Conservation (phyloP, 2,329 filamentous ascomycete genomes). For the Phaeophleospora eucalypticola region DNA sequence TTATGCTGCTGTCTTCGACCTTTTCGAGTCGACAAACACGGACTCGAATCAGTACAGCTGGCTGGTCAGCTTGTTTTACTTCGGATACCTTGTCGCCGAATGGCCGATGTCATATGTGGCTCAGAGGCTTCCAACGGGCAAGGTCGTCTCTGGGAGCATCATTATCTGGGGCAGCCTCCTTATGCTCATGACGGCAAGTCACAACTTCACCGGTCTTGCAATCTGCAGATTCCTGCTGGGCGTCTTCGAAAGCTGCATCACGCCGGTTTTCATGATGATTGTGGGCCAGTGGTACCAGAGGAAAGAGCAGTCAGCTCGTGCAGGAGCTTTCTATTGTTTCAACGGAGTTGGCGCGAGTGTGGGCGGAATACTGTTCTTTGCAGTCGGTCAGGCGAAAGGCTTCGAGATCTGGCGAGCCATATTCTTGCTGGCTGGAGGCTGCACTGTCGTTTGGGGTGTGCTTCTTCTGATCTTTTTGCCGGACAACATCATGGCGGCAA, state of each 20-base stretch:
- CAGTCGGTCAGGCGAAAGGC: constrained; percentile 34
- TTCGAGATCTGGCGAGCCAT: constrained; percentile 49
- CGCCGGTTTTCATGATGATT: constrained; percentile 30
- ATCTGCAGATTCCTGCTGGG: constrained; percentile 62
- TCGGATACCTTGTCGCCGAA: constrained; percentile 38
- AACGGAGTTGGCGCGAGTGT: constrained; percentile 69
- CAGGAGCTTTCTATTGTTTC: constrained; percentile 62
- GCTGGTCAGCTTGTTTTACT: constrained; percentile 55
- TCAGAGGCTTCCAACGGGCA: constrained; percentile 34
- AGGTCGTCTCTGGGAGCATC: constrained; percentile 41
- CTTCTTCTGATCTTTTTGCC: constrained; percentile 62
- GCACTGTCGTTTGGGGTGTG: constrained; percentile 59
- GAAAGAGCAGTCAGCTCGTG: constrained; percentile 45
- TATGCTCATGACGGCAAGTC: constrained; percentile 58
- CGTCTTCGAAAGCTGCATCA: constrained; percentile 65
- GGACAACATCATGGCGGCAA: constrained; percentile 66
- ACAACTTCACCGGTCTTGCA: constrained; percentile 57
- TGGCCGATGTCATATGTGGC: constrained; percentile 27
- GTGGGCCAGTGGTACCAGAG: constrained; percentile 63
- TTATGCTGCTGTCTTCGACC: constrained; percentile 55
- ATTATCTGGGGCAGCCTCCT: constrained; percentile 60
- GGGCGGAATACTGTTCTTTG: constrained; percentile 63
- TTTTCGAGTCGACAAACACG: constrained; percentile 49
- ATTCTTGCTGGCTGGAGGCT: constrained; percentile 60
- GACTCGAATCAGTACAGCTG: constrained; percentile 48